Evolutionary conservation across 2,329 filamentous ascomycete genomes (phyloP).

Genomic region (Lachnellula subtilissima): DNA sequence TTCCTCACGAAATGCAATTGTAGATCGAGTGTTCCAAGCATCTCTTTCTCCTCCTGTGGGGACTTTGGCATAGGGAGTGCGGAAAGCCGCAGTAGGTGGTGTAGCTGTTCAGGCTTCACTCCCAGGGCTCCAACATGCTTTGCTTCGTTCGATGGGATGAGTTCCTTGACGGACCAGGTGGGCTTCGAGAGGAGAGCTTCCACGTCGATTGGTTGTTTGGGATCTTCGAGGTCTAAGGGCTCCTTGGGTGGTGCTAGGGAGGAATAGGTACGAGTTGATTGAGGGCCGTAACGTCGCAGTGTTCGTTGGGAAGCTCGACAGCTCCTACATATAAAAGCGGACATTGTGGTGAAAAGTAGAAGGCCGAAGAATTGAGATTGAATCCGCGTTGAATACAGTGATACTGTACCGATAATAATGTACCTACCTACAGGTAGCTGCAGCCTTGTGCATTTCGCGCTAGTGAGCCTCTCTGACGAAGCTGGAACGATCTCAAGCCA

Average conservation of each 20-base stretch:
- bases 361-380: not conserved
- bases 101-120: slow-evolving; percentile 53
- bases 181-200: slow-evolving; percentile 60
- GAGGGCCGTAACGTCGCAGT: not conserved
- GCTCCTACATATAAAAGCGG: slow-evolving; percentile 12
- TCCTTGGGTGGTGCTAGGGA: slow-evolving; percentile 1
- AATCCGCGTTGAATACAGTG: not conserved
- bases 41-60: slow-evolving; percentile 57
- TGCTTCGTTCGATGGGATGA: slow-evolving; percentile 23
- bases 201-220: slow-evolving; percentile 9
- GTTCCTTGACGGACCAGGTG: slow-evolving; percentile 71
- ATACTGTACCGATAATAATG: no score
- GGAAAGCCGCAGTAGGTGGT: slow-evolving; percentile 82
- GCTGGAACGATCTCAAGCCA: not conserved
- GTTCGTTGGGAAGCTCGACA: slow-evolving; percentile 14
- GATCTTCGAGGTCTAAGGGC: not conserved
- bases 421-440: not conserved
- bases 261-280: slow-evolving; percentile 3
- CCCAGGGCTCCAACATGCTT: slow-evolving; percentile 35
- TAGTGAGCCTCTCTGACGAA: not conserved
- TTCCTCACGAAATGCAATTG: slow-evolving; percentile 90
- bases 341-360: slow-evolving; percentile 7
- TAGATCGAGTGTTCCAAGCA: slow-evolving; percentile 70
- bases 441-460: not conserved
- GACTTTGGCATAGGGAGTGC: slow-evolving; percentile 71